Evolutionary conservation across 768 basidiomycete genomes (phyloP).

Genomic region (Boletus rex-veris): DNA sequence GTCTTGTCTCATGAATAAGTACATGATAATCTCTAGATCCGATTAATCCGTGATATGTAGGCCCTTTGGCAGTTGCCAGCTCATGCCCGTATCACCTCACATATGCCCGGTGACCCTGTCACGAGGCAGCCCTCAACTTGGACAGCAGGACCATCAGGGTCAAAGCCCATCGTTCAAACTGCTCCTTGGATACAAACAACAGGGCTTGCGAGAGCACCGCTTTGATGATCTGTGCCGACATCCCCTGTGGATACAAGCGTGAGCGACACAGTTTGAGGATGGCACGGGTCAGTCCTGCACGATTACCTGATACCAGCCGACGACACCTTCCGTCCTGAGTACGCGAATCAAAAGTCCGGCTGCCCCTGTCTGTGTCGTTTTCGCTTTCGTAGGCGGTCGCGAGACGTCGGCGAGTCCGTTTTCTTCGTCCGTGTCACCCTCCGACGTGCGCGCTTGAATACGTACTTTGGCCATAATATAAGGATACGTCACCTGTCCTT

Average conservation of each 20-base stretch:
- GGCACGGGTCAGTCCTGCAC: background rate
- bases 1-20: too few relatives aligned
- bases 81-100: background rate
- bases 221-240: conserved; percentile 94
- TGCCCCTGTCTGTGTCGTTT: conserved; percentile 63
- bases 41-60: background rate
- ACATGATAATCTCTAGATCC: background rate
- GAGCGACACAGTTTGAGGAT: background rate
- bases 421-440: conserved; percentile 37
- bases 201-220: conserved; percentile 94
- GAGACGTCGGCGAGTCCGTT: conserved; percentile 16
- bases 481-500: conserved; percentile 80
- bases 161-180: conserved; percentile 88
- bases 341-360: conserved; percentile 71
- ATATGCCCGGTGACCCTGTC: background rate
- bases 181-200: conserved; percentile 95
- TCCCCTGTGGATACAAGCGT: conserved; percentile 56
- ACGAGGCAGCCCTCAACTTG: conserved; percentile 21
- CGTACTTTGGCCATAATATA: conserved; percentile 97
- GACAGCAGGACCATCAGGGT: conserved; percentile 59
- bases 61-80: background rate
- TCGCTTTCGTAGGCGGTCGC: background rate
- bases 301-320: conserved; percentile 92
- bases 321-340: conserved; percentile 70
- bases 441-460: conserved; percentile 79